Conservation (phyloP, 1,284 basidiomycete species). For the Amylostereum areolatum region DNA sequence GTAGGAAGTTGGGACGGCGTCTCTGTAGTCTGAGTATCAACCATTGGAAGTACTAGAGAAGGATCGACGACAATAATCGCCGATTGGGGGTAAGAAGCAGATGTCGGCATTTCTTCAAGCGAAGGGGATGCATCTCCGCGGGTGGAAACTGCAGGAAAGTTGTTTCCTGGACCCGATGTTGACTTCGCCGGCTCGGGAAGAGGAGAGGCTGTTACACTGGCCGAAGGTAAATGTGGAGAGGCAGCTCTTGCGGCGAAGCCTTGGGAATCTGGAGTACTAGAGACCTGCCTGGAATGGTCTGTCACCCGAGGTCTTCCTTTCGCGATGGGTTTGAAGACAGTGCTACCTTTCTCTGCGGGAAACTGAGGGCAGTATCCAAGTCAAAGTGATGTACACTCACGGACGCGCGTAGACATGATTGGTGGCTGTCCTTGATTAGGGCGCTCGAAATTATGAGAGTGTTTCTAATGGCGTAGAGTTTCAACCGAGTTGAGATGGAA, state of each 20-base stretch:
- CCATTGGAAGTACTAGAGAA: too few species aligned
- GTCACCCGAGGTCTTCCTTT: conserved; percentile 42
- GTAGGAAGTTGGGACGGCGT: too few species aligned
- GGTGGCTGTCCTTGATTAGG: not conserved
- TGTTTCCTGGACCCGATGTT: not conserved
- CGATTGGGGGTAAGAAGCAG: too few species aligned
- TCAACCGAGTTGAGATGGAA: conserved; percentile 1
- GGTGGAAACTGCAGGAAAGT: not conserved
- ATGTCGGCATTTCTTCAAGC: too few species aligned
- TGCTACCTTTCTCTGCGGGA: conserved; percentile 59
- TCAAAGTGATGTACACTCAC: conserved; percentile 40
- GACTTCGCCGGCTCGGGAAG: not conserved
- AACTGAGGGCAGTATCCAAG: conserved; percentile 3
- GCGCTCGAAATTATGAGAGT: too few species aligned
- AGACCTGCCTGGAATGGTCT: conserved; percentile 28
- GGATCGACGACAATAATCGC: too few species aligned
- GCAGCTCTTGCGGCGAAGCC: conserved; percentile 1
- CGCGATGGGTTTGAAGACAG: conserved; percentile 60
- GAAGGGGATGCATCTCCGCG: not conserved
- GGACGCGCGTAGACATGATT: conserved; percentile 69
- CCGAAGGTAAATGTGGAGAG: not conserved
- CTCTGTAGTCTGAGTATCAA: too few species aligned
- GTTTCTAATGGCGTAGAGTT: too few species aligned
- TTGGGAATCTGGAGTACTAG: conserved; percentile 26
- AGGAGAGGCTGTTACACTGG: not conserved